A percentile compares a stretch with the other conserved stretches of the same genome.
These are phyloP conservation scores for Solanum paucissectum DNA, from an alignment of 257 asterid genomes.

Conservation along the genomic window DNA sequence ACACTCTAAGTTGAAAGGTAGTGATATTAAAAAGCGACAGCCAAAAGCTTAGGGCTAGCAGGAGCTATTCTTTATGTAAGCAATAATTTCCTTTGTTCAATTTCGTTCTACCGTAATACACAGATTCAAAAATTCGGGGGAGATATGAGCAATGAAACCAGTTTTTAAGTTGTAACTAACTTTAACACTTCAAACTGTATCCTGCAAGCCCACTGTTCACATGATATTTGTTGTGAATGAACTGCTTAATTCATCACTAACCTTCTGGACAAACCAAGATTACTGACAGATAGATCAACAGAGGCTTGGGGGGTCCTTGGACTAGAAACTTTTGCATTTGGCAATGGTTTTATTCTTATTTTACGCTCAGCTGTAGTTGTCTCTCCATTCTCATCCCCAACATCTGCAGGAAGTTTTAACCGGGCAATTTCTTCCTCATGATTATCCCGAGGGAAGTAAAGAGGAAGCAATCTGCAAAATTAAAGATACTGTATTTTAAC, in stretches of 20 bases:
- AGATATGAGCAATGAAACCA: background rate
- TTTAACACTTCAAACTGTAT: background rate
- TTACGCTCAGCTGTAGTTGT: conserved; percentile 84
- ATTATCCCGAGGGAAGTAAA: conserved; percentile 88
- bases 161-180: background rate
- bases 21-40: background rate
- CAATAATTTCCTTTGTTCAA: background rate
- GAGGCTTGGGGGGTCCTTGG: conserved; percentile 31
- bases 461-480: conserved; percentile 74
- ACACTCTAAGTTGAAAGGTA: background rate
- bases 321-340: conserved; percentile 53
- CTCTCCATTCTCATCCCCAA: conserved; percentile 99
- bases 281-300: conserved; percentile 48
- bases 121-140: background rate
- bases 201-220: background rate
- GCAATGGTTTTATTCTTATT: conserved; percentile 86
- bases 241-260: conserved; percentile 17
- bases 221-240: background rate
- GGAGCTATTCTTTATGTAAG: background rate
- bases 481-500: background rate
- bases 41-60: background rate
- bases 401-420: conserved; percentile 92
- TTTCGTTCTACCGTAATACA: background rate
- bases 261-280: conserved; percentile 54
- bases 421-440: conserved; percentile 77